phyloP scores from a whole-genome alignment of 1,139 yeast genomes.

The Suhomyces kunorum region DNA sequence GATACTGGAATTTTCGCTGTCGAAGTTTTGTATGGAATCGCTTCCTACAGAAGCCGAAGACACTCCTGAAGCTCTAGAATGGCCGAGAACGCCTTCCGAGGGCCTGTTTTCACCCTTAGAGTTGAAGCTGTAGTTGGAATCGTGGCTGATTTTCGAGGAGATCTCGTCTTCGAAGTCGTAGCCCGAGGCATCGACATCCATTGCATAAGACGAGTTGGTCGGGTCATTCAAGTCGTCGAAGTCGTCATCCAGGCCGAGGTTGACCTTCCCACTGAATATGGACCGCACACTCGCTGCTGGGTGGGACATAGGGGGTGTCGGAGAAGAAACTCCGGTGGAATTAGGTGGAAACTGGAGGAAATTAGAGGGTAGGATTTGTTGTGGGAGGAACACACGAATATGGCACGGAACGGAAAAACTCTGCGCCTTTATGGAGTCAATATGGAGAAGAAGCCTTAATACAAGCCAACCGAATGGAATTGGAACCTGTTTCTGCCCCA shows the following conservation, averaged over 20 bases:
- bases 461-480: no score
- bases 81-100: conserved; percentile 16
- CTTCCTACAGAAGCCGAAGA: conserved; percentile 1
- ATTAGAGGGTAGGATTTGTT: no score
- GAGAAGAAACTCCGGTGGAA: background rate
- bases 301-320: conserved; percentile 33
- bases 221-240: conserved; percentile 17
- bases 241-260: conserved; percentile 30
- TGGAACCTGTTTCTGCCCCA: conserved; percentile 1
- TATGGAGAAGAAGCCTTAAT: no score
- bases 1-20: conserved; percentile 4
- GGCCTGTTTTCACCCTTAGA: conserved; percentile 17
- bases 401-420: background rate
- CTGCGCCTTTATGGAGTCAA: no score
- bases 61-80: conserved; percentile 4
- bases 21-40: background rate
- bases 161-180: conserved; percentile 15
- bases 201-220: conserved; percentile 9
- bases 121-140: conserved; percentile 25
- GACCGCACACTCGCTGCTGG: conserved; percentile 49
- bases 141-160: conserved; percentile 19
- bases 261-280: conserved; percentile 39
- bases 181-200: conserved; percentile 4
- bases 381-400: no score
- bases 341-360: background rate